Evolutionary conservation across 169 alveolate genomes (phyloP).

Genomic region (Besnoitia besnoiti): DNA sequence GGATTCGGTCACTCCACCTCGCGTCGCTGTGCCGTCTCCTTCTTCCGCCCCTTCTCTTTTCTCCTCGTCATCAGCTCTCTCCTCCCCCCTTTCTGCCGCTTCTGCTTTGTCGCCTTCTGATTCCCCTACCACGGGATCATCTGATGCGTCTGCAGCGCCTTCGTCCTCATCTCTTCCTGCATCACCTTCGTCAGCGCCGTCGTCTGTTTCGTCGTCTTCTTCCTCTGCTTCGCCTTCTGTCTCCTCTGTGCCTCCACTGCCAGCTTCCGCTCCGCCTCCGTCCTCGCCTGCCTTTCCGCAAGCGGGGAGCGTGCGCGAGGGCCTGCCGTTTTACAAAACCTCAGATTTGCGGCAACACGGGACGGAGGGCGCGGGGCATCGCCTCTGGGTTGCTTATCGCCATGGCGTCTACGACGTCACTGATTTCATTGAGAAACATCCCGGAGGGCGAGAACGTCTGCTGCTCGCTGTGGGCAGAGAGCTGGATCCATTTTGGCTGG

Average conservation of each 20-base stretch:
- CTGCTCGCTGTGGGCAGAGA: slow-evolving; percentile 75
- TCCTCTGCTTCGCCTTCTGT: neutral
- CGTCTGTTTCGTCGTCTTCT: neutral
- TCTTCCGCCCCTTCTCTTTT: neutral
- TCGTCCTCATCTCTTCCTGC: neutral
- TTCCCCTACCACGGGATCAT: neutral
- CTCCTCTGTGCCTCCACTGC: neutral
- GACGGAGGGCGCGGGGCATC: slow-evolving; percentile 64
- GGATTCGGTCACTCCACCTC: no score
- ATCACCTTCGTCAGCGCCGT: neutral
- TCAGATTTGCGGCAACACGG: slow-evolving; percentile 58
- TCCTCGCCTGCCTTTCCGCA: neutral
- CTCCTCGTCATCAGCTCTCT: neutral
- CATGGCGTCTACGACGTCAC: slow-evolving; percentile 79
- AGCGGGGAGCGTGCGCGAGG: slow-evolving; percentile 47
- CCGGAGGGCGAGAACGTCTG: slow-evolving; percentile 63
- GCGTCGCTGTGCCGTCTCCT: no score
- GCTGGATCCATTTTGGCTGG: slow-evolving; percentile 76
- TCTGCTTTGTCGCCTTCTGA: neutral
- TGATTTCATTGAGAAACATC: slow-evolving; percentile 69
- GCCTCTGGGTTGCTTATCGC: slow-evolving; percentile 76
- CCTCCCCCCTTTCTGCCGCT: neutral
- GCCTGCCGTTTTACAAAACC: slow-evolving; percentile 69
- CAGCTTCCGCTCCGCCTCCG: neutral
- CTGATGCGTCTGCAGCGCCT: neutral